Base-by-base conservation (phyloP, 495 filamentous ascomycete genomes). In the Penicillium nucicola region DNA sequence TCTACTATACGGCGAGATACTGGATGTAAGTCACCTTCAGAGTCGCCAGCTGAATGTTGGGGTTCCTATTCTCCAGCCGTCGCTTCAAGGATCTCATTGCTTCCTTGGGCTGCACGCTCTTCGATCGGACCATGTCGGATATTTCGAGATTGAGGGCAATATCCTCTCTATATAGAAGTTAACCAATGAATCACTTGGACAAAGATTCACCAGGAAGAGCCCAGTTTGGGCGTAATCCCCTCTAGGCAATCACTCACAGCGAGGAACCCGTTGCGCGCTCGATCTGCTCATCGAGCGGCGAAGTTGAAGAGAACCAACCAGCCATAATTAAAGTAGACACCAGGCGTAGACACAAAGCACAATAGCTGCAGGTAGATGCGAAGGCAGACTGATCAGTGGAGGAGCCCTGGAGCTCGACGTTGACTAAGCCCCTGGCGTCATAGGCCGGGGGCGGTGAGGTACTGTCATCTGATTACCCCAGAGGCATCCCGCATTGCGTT, bases 121-220 rank as follows among this genome's bases (percentile, higher is more conserved):
- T 97, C 47, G 91, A 96, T 58, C 93, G 84, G 58, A 98, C 95
- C 56, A 92, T 77, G 67, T 98, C 93, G 54, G 92, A 96, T 56
- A 98, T 96, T 66, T 98, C 93, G 58, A 98, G 81, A 65, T 96
- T 97, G 51, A 96, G 82, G 15, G 95, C 84, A 64, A 98, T 96
- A 67, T 98, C 92, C 72, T 97, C 92, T 54, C 90, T 96, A 61
- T n/a, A 17, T 32, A 17, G 10, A 39, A 31, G 37, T 50, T 34
- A 39, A 43, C 48, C 35, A 57, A 42, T 13, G 11, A 12, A 3
- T 14, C 2, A 36, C 28, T 5, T 31, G 33, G 11, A 34, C 13
- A 23, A 39, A 12, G 12, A 39, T 12, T 17, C 31, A 14, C 4
- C 4, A 20, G 7, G 23, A 12, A 30, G 30, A 11, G 8, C 19